Percentiles rank a stretch among this genome's conserved stretches.
phyloP scores from a whole-genome alignment of 2,329 filamentous ascomycete species.

The Thielaviopsis euricoi region DNA sequence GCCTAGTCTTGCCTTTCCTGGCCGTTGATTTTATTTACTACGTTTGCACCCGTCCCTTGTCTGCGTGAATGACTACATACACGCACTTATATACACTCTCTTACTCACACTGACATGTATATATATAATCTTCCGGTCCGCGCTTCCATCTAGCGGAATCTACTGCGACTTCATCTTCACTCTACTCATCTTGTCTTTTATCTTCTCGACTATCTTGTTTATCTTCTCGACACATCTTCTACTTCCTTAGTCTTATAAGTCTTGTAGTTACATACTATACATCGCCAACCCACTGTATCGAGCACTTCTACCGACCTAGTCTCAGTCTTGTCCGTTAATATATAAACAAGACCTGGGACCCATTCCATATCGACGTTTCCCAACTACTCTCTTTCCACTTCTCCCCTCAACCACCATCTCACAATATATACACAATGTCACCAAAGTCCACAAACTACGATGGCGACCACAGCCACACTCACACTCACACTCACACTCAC shows the following conservation, averaged over 20 bases:
- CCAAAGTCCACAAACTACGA: slow-evolving; percentile 20
- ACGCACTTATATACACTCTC: no score
- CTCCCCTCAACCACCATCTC: neutral
- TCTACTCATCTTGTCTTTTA: neutral
- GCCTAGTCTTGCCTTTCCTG: no score
- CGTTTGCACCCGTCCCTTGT: no score
- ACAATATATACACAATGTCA: slow-evolving; percentile 12
- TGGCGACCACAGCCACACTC: neutral
- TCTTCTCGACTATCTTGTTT: neutral
- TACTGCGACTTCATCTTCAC: neutral
- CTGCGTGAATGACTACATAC: no score
- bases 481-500: neutral
- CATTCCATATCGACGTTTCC: neutral
- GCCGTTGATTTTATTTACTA: no score
- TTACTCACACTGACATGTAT: neutral
- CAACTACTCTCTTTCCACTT: neutral
- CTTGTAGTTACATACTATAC: no score
- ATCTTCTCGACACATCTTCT: no score
- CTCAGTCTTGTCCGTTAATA: neutral
- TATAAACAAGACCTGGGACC: neutral
- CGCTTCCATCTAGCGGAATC: neutral
- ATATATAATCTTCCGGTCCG: neutral
- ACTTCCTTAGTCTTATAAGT: no score
- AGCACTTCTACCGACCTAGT: neutral
- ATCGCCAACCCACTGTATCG: no score